Conservation (phyloP, 2,329 filamentous ascomycete species). For the Achaetomium macrosporum region DNA sequence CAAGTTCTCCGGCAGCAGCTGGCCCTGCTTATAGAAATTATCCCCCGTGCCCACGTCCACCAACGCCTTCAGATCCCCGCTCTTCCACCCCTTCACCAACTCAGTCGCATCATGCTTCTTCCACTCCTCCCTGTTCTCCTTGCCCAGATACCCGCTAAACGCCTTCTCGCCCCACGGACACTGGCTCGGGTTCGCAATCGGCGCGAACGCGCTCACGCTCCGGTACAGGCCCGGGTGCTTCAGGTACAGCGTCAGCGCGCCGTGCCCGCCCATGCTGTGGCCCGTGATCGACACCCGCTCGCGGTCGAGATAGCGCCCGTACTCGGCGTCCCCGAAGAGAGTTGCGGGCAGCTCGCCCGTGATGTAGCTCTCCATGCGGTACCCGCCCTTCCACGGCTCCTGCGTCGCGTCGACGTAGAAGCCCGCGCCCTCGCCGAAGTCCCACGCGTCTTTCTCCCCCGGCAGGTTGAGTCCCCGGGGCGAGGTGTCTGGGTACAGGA, state of each 20-base stretch:
- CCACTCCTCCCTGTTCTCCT: conserved; percentile 71
- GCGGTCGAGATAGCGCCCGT: conserved; percentile 62
- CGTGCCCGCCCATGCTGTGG: conserved; percentile 96
- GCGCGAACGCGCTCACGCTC: conserved; percentile 83
- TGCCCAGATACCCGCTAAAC: conserved; percentile 83
- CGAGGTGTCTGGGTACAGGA: conserved; percentile 92
- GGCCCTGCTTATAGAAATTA: conserved; percentile 92
- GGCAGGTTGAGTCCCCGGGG: conserved; percentile 75
- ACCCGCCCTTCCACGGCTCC: conserved; percentile 68
- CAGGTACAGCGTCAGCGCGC: conserved; percentile 84
- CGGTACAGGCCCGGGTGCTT: conserved; percentile 88
- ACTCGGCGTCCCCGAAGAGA: conserved; percentile 61
- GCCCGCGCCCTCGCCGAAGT: conserved; percentile 86
- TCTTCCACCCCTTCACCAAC: conserved; percentile 66
- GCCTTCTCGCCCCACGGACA: conserved; percentile 97
- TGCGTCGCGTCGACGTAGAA: conserved; percentile 89
- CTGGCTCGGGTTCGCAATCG: conserved; percentile 77
- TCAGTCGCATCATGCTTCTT: conserved; percentile 89
- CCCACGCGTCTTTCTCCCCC: conserved; percentile 81
- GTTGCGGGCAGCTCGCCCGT: conserved; percentile 76
- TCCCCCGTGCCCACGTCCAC: conserved; percentile 93
- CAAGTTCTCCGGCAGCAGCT: conserved; percentile 92
- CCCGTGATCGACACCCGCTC: conserved; percentile 76
- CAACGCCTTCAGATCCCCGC: conserved; percentile 62
- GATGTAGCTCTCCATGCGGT: conserved; percentile 94